These are phyloP conservation scores for Dioscorea cayenensis DNA, from an alignment of 116 monocot genomes.

Conservation along the genomic window DNA sequence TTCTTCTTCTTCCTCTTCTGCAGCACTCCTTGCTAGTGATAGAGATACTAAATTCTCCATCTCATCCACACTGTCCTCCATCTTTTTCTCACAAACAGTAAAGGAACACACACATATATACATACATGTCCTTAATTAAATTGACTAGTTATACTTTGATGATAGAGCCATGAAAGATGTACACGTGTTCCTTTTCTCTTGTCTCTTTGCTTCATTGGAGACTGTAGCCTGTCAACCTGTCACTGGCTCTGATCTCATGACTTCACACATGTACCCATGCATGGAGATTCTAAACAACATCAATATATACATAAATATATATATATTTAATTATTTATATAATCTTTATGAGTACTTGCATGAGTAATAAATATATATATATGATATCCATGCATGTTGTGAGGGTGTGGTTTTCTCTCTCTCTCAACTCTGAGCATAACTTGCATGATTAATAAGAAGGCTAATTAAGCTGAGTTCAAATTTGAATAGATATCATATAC, in stretches of 20 bases:
- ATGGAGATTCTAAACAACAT: background rate
- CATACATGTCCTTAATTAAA: background rate
- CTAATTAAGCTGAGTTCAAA: constrained; percentile 1
- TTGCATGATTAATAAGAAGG: background rate
- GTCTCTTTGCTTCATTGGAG: background rate
- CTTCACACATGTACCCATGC: background rate
- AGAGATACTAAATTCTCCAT: background rate
- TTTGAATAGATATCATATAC: background rate
- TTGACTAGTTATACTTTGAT: background rate
- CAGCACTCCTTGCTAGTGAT: background rate
- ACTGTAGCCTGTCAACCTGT: background rate
- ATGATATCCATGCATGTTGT: no score
- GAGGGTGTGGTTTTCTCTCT: no score
- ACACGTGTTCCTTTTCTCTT: background rate
- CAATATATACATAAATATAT: background rate
- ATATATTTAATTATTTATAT: no score
- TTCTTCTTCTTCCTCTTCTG: background rate
- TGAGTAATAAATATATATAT: no score
- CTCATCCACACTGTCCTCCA: constrained; percentile 6
- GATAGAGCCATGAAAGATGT: background rate
- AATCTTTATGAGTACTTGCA: background rate
- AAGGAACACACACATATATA: background rate
- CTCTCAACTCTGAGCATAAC: background rate
- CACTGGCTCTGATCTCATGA: background rate
- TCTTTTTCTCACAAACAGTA: background rate